Evolutionary conservation across 2,329 filamentous ascomycete species (phyloP), one percentile per base, ranked within the genome.

Genomic region (Fusarium cicatricum): DNA sequence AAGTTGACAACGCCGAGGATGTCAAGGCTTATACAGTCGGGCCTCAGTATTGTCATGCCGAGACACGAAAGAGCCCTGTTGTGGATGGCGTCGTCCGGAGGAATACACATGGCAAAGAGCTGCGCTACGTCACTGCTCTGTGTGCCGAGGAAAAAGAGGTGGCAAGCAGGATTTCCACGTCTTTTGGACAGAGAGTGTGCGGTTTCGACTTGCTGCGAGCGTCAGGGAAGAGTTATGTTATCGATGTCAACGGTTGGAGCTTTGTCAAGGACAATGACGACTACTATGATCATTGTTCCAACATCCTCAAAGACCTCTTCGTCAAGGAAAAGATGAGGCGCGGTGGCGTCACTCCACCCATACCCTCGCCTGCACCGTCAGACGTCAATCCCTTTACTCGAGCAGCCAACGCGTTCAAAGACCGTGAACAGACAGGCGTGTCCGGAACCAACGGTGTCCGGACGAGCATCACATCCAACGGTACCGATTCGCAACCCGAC

Each of bases 191-290:
- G 74, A 84, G 92, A 49, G 93, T 99, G 3, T 99, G 95, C 71
- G 95, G 95, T 0, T 99, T 99, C 69, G 95, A 99, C 72, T 82
- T 99, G 56, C 81, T 99, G 52, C 88, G 96, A 23, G 92, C 93
- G 11, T 88, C 87, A 43, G 91, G 92, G 14, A 91, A 91, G 73
- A 98, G 94, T 72, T 99, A 92, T 75, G 95, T 99, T 42, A 99
- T 99, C 65, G 95, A 99, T 69, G 95, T 99, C 67, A 99, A 99
- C 73, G 95, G 95, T 11, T 99, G 96, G 96, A 98, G 94, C 71
- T 99, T 99, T 70, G 95, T 99, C 74, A 99, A 99, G 74, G 96
- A 99, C 74, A 99, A 99, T 69, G 94, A 97, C 60, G 93, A 96
- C 57, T 99, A 99, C 75, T 99, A 99, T 73, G 91, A 98, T 70